Base-by-base conservation (phyloP, 495 filamentous ascomycete species). In the Aspergillus sparsus region DNA sequence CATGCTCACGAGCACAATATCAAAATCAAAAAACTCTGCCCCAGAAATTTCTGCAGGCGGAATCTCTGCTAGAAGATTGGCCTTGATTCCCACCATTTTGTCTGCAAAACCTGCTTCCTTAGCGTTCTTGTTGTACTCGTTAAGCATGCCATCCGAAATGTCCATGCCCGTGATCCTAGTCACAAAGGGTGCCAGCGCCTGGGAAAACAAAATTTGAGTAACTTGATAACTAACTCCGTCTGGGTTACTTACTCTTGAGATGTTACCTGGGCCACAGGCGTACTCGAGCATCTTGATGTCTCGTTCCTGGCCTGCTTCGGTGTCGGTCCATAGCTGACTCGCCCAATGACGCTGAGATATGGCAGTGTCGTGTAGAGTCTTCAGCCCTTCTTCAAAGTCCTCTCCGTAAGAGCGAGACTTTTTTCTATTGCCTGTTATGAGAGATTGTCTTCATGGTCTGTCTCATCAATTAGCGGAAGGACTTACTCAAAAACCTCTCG, bases 241-340 rank as follows among this genome's bases (percentile, higher is more conserved):
- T 27, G 21, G 13, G 44, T 4, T 15, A 61, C 78, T 64, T 66
- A 83, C 83, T 61, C 78, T 72, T 6, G 84, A 85, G 61, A 90
- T 77, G 61, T 78, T 56, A 5, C 89, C 89, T 15, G 88, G 85
- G 4, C 89, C 89, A 59, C 87, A 91, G 47, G 89, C 89, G 71
- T 91, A 93, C 62, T 93, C 89, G 9, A 93, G 74, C 51, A 91
- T 66, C 35, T 80, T 77, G 45, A 89, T 74, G 32, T 81, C 72
- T 57, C 78, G 76, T 45, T 63, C 71, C n/a, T 74, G 66, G 10
- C 69, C 66, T 15, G 59, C 66, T 36, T 65, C 72, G 10, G 72
- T 75, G 35, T 80, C 74, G 12, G 68, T 74, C 81, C 84, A 86
- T 57, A 80, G 77, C 16, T 85, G 79, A 18, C 83, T 85, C 55